Percentiles rank a stretch among this genome's conserved stretches.
phyloP scores from a whole-genome alignment of 768 basidiomycete species.

The Galerina sulciceps region DNA sequence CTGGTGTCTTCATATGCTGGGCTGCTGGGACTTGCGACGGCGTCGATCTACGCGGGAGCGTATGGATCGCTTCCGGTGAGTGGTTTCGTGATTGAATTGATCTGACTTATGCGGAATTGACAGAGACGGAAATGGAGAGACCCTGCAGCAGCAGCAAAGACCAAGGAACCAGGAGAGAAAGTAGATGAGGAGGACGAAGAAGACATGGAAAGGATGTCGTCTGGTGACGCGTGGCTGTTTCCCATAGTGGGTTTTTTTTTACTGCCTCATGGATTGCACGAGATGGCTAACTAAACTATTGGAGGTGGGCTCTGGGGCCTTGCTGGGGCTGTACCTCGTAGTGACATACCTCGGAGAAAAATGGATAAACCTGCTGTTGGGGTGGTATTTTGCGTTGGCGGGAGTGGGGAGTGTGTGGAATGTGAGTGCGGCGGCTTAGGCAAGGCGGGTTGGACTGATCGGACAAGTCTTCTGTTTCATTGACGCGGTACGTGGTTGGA shows the following conservation, averaged over 20 bases:
- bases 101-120: not conserved
- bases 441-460: slow-evolving; percentile 7
- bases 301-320: slow-evolving; percentile 70
- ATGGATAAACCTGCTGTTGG: slow-evolving; percentile 84
- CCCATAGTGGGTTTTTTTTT: slow-evolving; percentile 59
- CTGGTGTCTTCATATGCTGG: slow-evolving; percentile 72
- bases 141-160: slow-evolving; percentile 2
- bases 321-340: slow-evolving; percentile 71
- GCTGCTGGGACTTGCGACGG: slow-evolving; percentile 63
- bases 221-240: slow-evolving; percentile 75
- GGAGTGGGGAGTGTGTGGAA: slow-evolving; percentile 74
- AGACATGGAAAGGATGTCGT: slow-evolving; percentile 60
- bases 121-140: not conserved
- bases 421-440: slow-evolving; percentile 41
- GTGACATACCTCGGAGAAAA: slow-evolving; percentile 78
- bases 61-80: slow-evolving; percentile 67
- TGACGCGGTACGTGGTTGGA: slow-evolving; percentile 55
- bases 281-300: not conserved
- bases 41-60: slow-evolving; percentile 74
- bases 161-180: slow-evolving; percentile 9
- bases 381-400: slow-evolving; percentile 72
- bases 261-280: not conserved
- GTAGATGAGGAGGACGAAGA: slow-evolving; percentile 60
- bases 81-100: not conserved
- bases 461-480: slow-evolving; percentile 52